Percentiles rank a stretch among this genome's conserved stretches.
Conservation (phyloP, 2,329 filamentous ascomycete species). For the Bipolaris oryzae region DNA sequence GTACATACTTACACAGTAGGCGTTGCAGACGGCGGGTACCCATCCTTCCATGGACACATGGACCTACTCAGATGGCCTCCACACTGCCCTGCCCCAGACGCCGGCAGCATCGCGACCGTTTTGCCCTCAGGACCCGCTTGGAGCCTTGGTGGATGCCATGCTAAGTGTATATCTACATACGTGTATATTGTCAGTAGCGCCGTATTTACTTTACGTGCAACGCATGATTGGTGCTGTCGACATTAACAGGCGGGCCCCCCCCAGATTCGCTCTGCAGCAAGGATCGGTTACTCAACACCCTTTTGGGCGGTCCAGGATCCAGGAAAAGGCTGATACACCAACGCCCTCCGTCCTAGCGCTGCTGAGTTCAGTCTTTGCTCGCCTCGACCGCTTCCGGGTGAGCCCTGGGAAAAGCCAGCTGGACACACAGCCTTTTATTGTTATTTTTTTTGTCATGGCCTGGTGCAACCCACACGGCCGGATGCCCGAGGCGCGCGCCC, state of each 20-base stretch:
- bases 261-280: conserved; percentile 22
- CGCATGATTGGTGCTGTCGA: conserved; percentile 21
- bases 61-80: no score
- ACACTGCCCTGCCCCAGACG: neutral
- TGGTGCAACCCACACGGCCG: neutral
- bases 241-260: conserved; percentile 26
- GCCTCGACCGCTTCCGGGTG: neutral
- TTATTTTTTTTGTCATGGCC: no score
- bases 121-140: neutral
- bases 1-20: no score
- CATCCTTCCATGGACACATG: no score
- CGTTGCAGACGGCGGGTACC: no score
- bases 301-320: conserved; percentile 20
- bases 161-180: neutral
- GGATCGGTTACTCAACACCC: conserved; percentile 30
- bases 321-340: conserved; percentile 28
- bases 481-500: neutral
- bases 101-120: neutral
- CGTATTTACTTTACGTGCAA: conserved; percentile 1
- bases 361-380: conserved; percentile 5
- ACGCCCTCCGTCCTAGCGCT: conserved; percentile 22
- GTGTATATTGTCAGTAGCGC: conserved; percentile 11
- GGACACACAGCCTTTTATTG: conserved; percentile 1
- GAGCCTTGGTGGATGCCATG: no score
- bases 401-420: neutral